Evolutionary conservation across 257 asterid genomes (phyloP).

Genomic region (Misopates orontium): DNA sequence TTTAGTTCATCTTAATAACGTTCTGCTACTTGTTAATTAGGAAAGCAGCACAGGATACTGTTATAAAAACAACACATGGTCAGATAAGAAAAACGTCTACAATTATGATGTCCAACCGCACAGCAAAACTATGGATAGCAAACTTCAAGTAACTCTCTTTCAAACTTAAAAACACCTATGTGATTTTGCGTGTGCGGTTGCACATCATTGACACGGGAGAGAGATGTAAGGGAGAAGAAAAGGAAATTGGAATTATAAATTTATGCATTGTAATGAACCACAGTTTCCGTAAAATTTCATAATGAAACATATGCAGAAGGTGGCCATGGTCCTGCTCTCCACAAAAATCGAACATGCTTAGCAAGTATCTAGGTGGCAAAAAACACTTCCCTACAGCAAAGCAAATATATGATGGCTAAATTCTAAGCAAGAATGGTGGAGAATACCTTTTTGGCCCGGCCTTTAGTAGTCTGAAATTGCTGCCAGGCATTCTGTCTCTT

Average conservation of each 20-base stretch:
- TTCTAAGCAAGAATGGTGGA: not conserved
- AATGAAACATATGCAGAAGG: not conserved
- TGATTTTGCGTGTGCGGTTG: too few relatives aligned
- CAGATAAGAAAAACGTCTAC: not conserved
- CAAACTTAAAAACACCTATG: too few relatives aligned
- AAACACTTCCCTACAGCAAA: not conserved
- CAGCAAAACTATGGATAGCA: not conserved
- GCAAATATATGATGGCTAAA: not conserved
- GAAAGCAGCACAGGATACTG: too few relatives aligned
- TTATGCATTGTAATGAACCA: not conserved
- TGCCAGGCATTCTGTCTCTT: conserved; percentile 99
- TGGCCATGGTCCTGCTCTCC: not conserved
- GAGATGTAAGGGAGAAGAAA: not conserved
- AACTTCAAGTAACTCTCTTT: not conserved
- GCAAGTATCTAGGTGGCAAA: conserved; percentile 12
- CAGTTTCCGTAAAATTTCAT: not conserved
- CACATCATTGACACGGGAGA: too few relatives aligned
- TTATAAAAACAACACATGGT: too few relatives aligned
- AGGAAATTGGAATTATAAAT: not conserved
- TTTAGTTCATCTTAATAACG: too few relatives aligned
- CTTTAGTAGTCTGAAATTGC: conserved; percentile 94
- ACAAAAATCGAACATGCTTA: not conserved
- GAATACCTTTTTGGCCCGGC: conserved; percentile 83
- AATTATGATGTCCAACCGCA: not conserved
- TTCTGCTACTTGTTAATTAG: too few relatives aligned